Evolutionary conservation across 345 rosid genomes (phyloP), one percentile per base, ranked within the genome.

Genomic region (Aquilaria yunnanensis): DNA sequence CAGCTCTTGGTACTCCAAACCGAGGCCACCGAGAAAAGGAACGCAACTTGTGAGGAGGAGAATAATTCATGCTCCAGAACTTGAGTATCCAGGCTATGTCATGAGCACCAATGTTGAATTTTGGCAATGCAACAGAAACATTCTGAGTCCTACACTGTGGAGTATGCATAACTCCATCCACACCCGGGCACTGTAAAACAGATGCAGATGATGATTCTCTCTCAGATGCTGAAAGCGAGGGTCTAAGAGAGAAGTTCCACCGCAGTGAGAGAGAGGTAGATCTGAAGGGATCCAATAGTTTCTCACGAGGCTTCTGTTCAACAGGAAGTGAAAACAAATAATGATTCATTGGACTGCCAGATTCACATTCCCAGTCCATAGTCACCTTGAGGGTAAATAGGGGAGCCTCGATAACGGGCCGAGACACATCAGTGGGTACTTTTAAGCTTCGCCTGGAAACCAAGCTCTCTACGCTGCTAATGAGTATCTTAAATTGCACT

Each of bases 41-140:
- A 23, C 99, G 96, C 70, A 94, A 72, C 72, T 90, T 94, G 76
- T 94, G 92, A 10, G 99, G 99, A 72, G 99, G 99, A 70, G 76
- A 65, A 77, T 90, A 86, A 72, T 90, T 88, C 85, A 94, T 59
- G 62, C 64, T 79, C 91, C 96, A 88, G 69, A 94, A 90, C 83
- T 81, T 90, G 47, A 68, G 54, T 57, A 90, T 59, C 99, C 99
- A 94, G 14, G 97, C 96, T 61, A 94, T 69, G 81, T 94, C 99
- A 88, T 90, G 96, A 67, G 99, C 91, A 73, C 99, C 97, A 55
- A 91, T 59, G 73, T 80, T 90, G 71, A 90, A 52, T 54, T 79
- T 82, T 51, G 96, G 96, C 56, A 83, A 78, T 52, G 57, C 74
- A 65, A 59, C 37, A 32, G 75, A 70, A 16, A 52, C 53, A 64